These are phyloP conservation scores for Metarhizium humberi DNA, from an alignment of 2,329 filamentous ascomycete species.

Conservation along the genomic window DNA sequence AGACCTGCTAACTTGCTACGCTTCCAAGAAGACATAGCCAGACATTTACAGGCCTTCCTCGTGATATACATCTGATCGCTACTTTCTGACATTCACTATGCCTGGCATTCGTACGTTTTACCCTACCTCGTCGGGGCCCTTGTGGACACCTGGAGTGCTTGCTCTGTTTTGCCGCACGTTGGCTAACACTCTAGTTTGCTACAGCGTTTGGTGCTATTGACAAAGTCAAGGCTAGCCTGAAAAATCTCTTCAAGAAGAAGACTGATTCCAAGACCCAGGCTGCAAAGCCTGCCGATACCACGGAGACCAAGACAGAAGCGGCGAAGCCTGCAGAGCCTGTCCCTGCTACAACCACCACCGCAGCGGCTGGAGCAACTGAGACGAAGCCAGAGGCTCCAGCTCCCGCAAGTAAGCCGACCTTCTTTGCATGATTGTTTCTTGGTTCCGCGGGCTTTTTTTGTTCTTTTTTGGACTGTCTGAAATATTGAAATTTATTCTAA, in stretches of 20 bases:
- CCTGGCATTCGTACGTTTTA: constrained; percentile 41
- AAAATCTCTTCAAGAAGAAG: constrained; percentile 43
- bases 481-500: background rate
- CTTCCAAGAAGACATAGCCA: background rate
- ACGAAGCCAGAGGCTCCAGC: constrained; percentile 23
- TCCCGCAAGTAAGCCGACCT: constrained; percentile 19
- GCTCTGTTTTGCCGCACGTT: background rate
- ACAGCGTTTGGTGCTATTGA: constrained; percentile 40
- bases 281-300: background rate
- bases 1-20: background rate
- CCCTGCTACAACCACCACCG: constrained; percentile 16
- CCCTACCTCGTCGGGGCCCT: constrained; percentile 1
- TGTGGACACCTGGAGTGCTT: background rate
- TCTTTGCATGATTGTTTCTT: too few relatives aligned
- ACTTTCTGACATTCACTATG: constrained; percentile 28
- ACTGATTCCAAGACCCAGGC: constrained; percentile 20
- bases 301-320: constrained; percentile 14
- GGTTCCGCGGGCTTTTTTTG: background rate
- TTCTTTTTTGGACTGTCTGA: background rate
- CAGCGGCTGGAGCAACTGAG: constrained; percentile 24
- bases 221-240: constrained; percentile 48
- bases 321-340: constrained; percentile 5
- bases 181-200: constrained; percentile 1
- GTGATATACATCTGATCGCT: background rate
- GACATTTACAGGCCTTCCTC: background rate